Conservation (phyloP, 75 land plant species). For the Cunninghamia lanceolata region DNA sequence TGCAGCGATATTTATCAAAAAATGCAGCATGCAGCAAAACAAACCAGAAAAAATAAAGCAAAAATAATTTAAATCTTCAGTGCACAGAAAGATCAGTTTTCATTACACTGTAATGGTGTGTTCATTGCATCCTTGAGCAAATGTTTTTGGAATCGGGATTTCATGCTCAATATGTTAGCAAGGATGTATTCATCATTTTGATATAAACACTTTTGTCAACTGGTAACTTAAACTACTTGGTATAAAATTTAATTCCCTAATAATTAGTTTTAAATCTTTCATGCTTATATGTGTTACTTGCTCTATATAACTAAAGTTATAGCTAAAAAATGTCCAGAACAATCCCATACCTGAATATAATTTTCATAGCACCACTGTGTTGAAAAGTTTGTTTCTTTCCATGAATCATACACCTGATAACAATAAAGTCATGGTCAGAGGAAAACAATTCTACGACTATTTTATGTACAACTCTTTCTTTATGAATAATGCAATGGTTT, state of each 20-base stretch:
- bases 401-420: conserved; percentile 70
- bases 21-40: neutral
- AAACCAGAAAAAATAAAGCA: neutral
- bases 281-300: neutral
- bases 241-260: neutral
- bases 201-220: neutral
- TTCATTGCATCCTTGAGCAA: neutral
- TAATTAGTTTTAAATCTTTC: neutral
- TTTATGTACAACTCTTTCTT: neutral
- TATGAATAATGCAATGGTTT: neutral
- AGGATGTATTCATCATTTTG: no score
- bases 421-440: neutral
- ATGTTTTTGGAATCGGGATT: neutral
- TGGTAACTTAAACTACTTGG: neutral
- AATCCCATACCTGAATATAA: conserved; percentile 80
- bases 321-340: neutral
- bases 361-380: conserved; percentile 99
- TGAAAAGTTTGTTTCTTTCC: conserved; percentile 92
- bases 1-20: neutral
- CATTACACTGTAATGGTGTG: neutral
- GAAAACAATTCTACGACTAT: neutral
- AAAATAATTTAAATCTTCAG: neutral
- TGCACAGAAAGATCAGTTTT: neutral
- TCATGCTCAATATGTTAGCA: neutral
- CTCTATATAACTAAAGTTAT: neutral